Evolutionary conservation across 177 flowering plant genomes (phyloP), one percentile per base, ranked within the genome.

Genomic region (Telopea speciosissima): DNA sequence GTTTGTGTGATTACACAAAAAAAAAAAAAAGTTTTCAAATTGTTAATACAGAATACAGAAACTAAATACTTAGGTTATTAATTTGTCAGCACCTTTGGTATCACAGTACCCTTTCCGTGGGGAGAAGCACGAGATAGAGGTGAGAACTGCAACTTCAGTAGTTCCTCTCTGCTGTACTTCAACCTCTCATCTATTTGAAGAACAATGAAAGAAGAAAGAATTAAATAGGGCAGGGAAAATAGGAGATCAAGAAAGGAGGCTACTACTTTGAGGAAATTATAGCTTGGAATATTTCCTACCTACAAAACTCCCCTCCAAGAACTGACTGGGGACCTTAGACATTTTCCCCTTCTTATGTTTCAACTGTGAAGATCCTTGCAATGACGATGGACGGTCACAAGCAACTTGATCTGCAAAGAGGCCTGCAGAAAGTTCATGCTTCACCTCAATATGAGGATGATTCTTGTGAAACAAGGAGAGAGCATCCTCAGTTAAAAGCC

Each of bases 401-500:
- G 22, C 49, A 61, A 11, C 40, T 36, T 54, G 80, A 22, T 83
- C 77, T 40, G 75, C 63, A 5, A 80, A 66, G n/a, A 56, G 11
- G 11, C 45, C 23, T n/a, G 25, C 74, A 54, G 75, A 65, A 69
- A 65, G 83, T 74, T 91, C 99, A 78, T 95, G 99, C 73, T 75
- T 79, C 65, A 95, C 81, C 64, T 84, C 84, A 56, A 95, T 71
- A 56, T 71, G 79, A 64, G 97, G 93, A 70, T 88, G 68, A 42
- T n/a, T 80, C 42, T 70, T 78, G 70, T 85, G 73, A 77, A 90
- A 95, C 23, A 33, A 44, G 23, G 69, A 68, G 42, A 92, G 59
- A 45, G 73, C 82, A 66, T 87, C 92, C 72, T 80, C 70, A 9
- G 93, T 84, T 74, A 95, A 74, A 63, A 95, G 93, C 99, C 97